Base-by-base conservation (phyloP, 108 stramenopile genomes). In the Licmophora abbreviata region DNA sequence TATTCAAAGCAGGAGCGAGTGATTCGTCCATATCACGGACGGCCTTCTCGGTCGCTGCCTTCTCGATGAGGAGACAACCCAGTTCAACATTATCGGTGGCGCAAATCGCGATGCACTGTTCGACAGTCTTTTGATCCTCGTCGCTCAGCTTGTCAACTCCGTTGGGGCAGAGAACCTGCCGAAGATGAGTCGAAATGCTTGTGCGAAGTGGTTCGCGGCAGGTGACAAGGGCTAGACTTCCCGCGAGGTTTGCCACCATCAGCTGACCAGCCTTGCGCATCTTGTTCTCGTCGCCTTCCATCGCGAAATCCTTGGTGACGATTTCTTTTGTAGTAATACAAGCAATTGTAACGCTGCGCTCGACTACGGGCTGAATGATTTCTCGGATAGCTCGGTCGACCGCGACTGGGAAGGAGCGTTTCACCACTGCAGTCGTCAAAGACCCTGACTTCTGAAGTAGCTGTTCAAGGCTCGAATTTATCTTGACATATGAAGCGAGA, bases 41-140 rank as follows among this genome's bases (percentile, higher is more conserved):
- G 1, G 97, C 96, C 74, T 97, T 97, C 59, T 97, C 97, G 2
- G 92, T 97, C 10, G 99, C 96, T 1, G 99, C 99, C 77, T 97
- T 97, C 68, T 99, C 99, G 50, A 99, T 97, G 28, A 99, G 73
- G 77, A 88, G 88, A 60, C 95, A 96, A 12, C 98, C 96, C 17
- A 99, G 66, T 55, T 97, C 98, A 17, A 97, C 59, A 58, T 99
- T 99, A 35, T 97, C 98, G 5, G 88, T 83, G 8, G 93, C 78
- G 57, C 94, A 95, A 34, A 91, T 79, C 35, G 87, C 90, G 12
- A 95, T 90, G 51, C 91, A 93, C 61, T 95, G 88, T 28, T 96
- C 96, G 43, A 95, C 75, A 26, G 85, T 67, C 24, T 60, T 74
- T 47, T 79, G 71, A 27, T 92, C 92, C 40, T 64, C 59, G 23